These are phyloP conservation scores for Suillus cothurnatus DNA, from an alignment of 768 basidiomycete genomes.

Conservation along the genomic window DNA sequence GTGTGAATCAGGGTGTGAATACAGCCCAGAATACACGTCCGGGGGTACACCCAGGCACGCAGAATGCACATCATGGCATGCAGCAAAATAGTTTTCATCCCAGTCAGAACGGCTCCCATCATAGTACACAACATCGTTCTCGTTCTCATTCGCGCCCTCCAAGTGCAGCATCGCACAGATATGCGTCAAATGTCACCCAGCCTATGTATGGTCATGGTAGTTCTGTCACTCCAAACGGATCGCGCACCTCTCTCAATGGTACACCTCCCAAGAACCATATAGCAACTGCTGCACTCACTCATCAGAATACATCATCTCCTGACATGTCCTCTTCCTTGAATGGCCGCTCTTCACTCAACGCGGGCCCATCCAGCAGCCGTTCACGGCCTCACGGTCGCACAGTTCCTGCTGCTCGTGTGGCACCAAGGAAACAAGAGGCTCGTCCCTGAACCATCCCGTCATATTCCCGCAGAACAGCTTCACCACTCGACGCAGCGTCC, in stretches of 20 bases:
- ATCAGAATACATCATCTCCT: conserved; percentile 17
- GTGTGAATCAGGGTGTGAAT: conserved; percentile 16
- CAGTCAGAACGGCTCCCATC: conserved; percentile 20
- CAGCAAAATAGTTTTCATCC: conserved; percentile 8
- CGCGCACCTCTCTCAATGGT: conserved; percentile 23
- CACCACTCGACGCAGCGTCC: conserved; percentile 23
- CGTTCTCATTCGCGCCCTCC: conserved; percentile 32
- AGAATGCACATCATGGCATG: conserved; percentile 5
- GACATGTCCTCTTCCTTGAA: conserved; percentile 6
- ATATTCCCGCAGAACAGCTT: conserved; percentile 18
- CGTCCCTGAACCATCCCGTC: background rate
- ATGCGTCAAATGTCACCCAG: conserved; percentile 28
- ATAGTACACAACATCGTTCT: conserved; percentile 15
- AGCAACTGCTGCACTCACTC: conserved; percentile 6
- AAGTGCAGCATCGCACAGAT: conserved; percentile 33
- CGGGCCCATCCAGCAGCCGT: conserved; percentile 16
- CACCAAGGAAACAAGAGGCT: conserved; percentile 8
- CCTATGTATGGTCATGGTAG: conserved; percentile 28
- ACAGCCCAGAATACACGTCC: conserved; percentile 17
- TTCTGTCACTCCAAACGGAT: conserved; percentile 23
- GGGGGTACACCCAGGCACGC: conserved; percentile 7
- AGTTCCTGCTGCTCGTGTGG: conserved; percentile 8
- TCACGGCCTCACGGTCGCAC: conserved; percentile 23
- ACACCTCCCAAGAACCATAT: conserved; percentile 9
- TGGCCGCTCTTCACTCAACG: conserved; percentile 11